phyloP scores from a whole-genome alignment of 805 yeast genomes.

The Candida orba region DNA sequence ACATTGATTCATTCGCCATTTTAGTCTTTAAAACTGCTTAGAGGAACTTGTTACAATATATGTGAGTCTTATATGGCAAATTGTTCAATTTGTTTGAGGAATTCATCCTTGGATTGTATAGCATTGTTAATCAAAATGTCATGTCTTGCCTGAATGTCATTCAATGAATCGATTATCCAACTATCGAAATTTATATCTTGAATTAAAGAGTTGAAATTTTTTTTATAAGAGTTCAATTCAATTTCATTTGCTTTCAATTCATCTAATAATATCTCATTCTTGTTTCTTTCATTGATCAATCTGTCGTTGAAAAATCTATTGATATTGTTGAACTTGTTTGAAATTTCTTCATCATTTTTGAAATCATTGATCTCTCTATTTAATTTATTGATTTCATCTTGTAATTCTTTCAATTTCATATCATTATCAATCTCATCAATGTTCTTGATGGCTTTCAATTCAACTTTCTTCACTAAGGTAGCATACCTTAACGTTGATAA shows the following conservation, averaged over 20 bases:
- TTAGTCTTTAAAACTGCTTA: slow-evolving; percentile 59
- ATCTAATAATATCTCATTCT: slow-evolving; percentile 15
- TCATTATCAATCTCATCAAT: slow-evolving; percentile 17
- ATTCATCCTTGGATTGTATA: neutral
- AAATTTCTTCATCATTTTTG: slow-evolving; percentile 16
- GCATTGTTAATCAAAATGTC: neutral
- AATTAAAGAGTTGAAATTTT: slow-evolving; percentile 5
- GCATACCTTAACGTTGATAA: slow-evolving; percentile 74
- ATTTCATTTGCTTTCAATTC: slow-evolving; percentile 6
- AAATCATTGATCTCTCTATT: slow-evolving; percentile 14
- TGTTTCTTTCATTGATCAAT: slow-evolving; percentile 22
- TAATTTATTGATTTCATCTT: slow-evolving; percentile 14
- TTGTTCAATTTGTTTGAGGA: neutral
- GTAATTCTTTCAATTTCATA: slow-evolving; percentile 12
- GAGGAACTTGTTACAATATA: neutral
- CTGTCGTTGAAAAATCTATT: slow-evolving; percentile 22
- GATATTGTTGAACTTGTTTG: slow-evolving; percentile 17
- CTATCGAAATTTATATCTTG: slow-evolving; percentile 5
- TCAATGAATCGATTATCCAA: neutral
- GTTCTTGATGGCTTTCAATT: slow-evolving; percentile 51
- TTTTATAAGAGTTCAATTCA: slow-evolving; percentile 1
- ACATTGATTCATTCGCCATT: slow-evolving; percentile 61
- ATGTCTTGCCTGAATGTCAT: neutral
- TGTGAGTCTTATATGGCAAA: neutral
- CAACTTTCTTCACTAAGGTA: slow-evolving; percentile 63